Base-by-base conservation (phyloP, 2,329 filamentous ascomycete genomes). In the Neonectria magnoliae region DNA sequence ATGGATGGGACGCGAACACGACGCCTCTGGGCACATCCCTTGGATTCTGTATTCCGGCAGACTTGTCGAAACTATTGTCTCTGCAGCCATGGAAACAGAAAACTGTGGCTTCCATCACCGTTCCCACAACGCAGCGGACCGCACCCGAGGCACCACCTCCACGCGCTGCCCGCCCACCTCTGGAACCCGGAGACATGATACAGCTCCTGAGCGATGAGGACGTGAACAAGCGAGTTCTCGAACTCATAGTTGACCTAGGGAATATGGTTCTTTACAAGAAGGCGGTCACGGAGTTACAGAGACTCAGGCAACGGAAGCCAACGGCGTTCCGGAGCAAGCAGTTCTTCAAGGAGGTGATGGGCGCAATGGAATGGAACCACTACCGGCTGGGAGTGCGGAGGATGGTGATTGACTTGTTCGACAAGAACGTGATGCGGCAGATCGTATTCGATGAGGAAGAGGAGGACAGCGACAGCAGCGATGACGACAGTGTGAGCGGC, bases 211-310 rank as follows among this genome's bases (percentile, higher is more conserved):
- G 87, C 54, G 87, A 90, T 18, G 83, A 87, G 8, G 85, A 86
- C 16, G 87, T 91, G 65, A 97, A 83, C 67, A 93, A 93, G 73
- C 91, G 91, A 56, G 95, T 98, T 51, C 81, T 98, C 29, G 92
- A 94, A 73, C 87, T 96, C 41, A 90, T 97, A 67, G 89, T 93
- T 14, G 94, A 98, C 73, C 85, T 99, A 63, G 93, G 94, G 61
- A 98, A 98, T 76, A 96, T 95, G 64, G 94, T 99, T 16, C 85
- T 98, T 54, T 94, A 94, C 75, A 97, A 97, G 78, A 91, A 92
- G 76, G 93, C 94, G 6, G 90, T 95, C 56, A 88, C 86, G 20
- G 94, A 98, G 77, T 85, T 99, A 60, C 89, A 87, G 74, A 85
- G 94, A 83, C 86, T 97, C 67, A 94, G 93, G 82, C 83, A 87